Base-by-base conservation (phyloP, 2,329 filamentous ascomycete species). In the Arthrobotrys entomopaga region DNA sequence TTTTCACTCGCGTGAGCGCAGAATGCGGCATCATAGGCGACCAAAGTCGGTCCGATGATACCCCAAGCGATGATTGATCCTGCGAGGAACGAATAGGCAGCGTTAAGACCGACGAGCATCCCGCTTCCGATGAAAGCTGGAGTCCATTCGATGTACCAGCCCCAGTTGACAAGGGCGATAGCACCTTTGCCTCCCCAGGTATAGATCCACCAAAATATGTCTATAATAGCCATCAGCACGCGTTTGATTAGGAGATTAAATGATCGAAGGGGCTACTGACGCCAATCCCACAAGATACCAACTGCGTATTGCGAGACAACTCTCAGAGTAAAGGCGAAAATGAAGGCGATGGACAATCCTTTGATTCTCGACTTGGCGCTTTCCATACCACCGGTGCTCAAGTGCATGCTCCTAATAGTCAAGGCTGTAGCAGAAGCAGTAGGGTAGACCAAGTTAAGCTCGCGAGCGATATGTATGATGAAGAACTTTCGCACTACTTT, bases 361-460 rank as follows among this genome's bases (percentile, higher is more conserved):
- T 84, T 86, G 79, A 87, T 85, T 82, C 87, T 88, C 75, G 82
- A 82, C 71, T 86, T 83, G 13, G 86, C 87, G 61, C 86, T 84
- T 42, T 50, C 64, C 48, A 70, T 54, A 0, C 84, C 82, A 24
- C 76, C 77, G 11, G 64, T 64, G 3, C 86, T 84, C 64, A 85
- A 83, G 78, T 89, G 87, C 86, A 89, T 88, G n/a, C 84, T 85
- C 6, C 86, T 84, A 67, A 89, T 89, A 0, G 86, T 87, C 81
- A 88, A 83, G 24, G 86, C 87, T 0, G 87, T 87, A 1, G 87
- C 87, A 24, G 86, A 87, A 0, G 86, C 81, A 0, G 86, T 85
- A 1, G 87, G 87, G 80, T 88, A 89, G 65, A 88, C 83, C 50
- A 89, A 82, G 66, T 84, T 84, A 34, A 88, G 81, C 80, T 89